phyloP scores from a whole-genome alignment of 2,329 filamentous ascomycete species.

The Epicoccum sorghinum region DNA sequence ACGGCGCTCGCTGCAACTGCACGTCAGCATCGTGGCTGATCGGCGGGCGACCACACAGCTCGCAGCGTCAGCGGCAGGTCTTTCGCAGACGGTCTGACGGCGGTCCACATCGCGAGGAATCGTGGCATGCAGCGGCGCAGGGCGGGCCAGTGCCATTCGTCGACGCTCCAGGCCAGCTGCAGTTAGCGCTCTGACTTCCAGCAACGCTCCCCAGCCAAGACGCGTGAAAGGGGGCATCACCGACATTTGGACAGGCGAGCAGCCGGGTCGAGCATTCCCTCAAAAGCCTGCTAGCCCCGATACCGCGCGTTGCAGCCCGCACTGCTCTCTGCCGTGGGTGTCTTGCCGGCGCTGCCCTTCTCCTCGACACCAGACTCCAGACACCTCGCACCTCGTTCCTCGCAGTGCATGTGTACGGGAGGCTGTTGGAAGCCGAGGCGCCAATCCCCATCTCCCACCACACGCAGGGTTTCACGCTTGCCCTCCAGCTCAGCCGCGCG shows the following conservation, averaged over 20 bases:
- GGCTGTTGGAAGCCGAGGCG: slow-evolving; percentile 3
- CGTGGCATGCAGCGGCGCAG: slow-evolving; percentile 14
- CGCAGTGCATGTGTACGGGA: background rate
- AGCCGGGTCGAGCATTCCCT: slow-evolving; percentile 14
- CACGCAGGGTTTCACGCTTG: slow-evolving; percentile 5
- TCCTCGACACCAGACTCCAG: background rate
- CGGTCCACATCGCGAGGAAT: slow-evolving; percentile 14
- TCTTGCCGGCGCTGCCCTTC: background rate
- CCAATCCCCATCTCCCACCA: background rate
- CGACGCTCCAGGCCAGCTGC: slow-evolving; percentile 14
- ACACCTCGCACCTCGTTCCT: too few species aligned
- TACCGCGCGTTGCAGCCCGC: slow-evolving; percentile 9
- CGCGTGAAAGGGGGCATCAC: slow-evolving; percentile 32
- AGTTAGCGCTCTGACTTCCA: slow-evolving; percentile 31
- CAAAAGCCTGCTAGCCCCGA: slow-evolving; percentile 16
- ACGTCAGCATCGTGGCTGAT: background rate
- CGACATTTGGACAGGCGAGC: slow-evolving; percentile 18
- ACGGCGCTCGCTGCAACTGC: background rate
- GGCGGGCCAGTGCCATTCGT: slow-evolving; percentile 17
- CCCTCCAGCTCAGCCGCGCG: slow-evolving; percentile 2
- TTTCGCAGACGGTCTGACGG: slow-evolving; percentile 8
- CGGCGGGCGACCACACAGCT: background rate
- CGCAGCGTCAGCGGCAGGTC: slow-evolving; percentile 2
- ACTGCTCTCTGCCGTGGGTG: slow-evolving; percentile 6
- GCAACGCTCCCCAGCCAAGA: slow-evolving; percentile 28